Base-by-base conservation (phyloP, 257 asterid species). In the Echites panduratus region DNA sequence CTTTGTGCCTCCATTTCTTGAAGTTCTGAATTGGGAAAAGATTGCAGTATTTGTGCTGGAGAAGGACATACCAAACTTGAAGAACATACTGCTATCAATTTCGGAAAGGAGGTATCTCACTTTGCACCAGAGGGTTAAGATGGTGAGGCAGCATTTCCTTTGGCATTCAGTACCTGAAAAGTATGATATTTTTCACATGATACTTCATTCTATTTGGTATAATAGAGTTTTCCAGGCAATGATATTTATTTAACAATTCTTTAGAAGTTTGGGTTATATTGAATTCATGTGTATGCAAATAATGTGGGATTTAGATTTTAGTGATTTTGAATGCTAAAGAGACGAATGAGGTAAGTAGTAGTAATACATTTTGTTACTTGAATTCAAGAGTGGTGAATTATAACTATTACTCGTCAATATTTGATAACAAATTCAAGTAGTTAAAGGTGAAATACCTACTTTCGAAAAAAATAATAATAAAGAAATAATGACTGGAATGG, bases 201-300 rank as follows among this genome's bases (percentile, higher is more conserved):
- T 91, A 74, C 95, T 91, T 49, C 96, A 91, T 72, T 91, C 96
- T 0, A 73, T 89, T 57, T 91, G 97, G 97, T 76, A 85, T 69
- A 91, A 87, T 20, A 78, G 96, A 72, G 87, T 88, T 70, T 80
- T 80, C 64, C 89, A 77, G 72, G 35, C 49, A 26, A 27, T 75
- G 82, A 80, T 35, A 80, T n/a, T n/a, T 35, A 58, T 53, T 24
- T 9, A 41, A 2, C 16, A n/a, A 9, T 50, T 64, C 20, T 49
- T n/a, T n/a, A n/a, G n/a, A n/a, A n/a, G n/a, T n/a, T n/a, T n/a
- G n/a, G n/a, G n/a, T n/a, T n/a, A n/a, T n/a, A n/a, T n/a, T n/a
- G n/a, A n/a, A n/a, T n/a, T n/a, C n/a, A n/a, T n/a, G n/a, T n/a
- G n/a, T n/a, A n/a, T n/a, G n/a, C n/a, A n/a, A n/a, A n/a, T n/a